Conservation (phyloP, 352 stramenopile species). For the Pythium folliculosum region DNA sequence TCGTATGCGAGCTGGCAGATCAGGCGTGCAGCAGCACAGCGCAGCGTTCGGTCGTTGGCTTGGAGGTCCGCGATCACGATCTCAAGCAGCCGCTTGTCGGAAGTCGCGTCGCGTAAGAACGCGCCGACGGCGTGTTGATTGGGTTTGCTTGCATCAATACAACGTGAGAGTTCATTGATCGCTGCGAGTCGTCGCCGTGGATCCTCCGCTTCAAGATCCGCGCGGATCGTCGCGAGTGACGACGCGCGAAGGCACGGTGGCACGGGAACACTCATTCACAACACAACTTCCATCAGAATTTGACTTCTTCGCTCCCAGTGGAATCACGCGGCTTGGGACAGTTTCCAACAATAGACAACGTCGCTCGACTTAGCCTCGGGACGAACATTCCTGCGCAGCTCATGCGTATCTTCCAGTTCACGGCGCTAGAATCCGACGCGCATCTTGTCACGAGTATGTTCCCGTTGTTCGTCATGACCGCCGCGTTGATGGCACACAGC, state of each 20-base stretch:
- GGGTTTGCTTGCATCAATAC: slow-evolving; percentile 44
- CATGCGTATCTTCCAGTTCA: too few relatives aligned
- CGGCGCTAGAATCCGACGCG: too few relatives aligned
- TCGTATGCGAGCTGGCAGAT: slow-evolving; percentile 58
- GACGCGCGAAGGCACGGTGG: not conserved
- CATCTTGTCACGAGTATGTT: too few relatives aligned
- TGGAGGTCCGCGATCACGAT: slow-evolving; percentile 39
- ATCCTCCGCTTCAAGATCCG: slow-evolving; percentile 32
- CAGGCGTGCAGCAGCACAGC: slow-evolving; percentile 44
- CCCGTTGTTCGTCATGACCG: too few relatives aligned
- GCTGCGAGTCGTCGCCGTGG: slow-evolving; percentile 34
- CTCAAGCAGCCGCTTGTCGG: slow-evolving; percentile 23
- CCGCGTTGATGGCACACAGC: too few relatives aligned
- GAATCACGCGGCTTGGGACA: too few relatives aligned
- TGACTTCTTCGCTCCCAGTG: too few relatives aligned
- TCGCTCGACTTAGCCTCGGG: too few relatives aligned
- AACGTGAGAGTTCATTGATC: slow-evolving; percentile 34
- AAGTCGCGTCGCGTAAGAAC: slow-evolving; percentile 35
- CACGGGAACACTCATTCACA: not conserved
- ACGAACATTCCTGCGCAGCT: too few relatives aligned
- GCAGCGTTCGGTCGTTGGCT: slow-evolving; percentile 42
- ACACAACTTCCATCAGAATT: too few relatives aligned
- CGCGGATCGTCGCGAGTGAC: not conserved
- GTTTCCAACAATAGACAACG: too few relatives aligned
- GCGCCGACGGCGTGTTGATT: slow-evolving; percentile 43